A percentile compares a stretch with the other conserved stretches of the same genome.
These are phyloP conservation scores for Mycogone perniciosa DNA, from an alignment of 2,329 filamentous ascomycete genomes.

Conservation along the genomic window DNA sequence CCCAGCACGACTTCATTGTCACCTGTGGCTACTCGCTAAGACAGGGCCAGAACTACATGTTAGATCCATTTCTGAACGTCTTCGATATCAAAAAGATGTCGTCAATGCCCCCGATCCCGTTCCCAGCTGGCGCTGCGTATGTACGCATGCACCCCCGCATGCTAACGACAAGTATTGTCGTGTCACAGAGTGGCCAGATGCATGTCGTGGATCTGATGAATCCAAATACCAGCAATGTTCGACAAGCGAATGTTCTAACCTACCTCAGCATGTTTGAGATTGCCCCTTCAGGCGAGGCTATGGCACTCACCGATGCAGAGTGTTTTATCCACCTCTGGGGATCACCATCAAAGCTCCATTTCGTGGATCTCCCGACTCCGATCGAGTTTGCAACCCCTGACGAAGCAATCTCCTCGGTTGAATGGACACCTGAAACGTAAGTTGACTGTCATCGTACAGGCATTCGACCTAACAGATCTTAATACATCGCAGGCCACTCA, in stretches of 20 bases:
- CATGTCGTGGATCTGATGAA: constrained; percentile 96
- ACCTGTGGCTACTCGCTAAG: constrained; percentile 90
- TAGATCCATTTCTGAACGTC: constrained; percentile 90
- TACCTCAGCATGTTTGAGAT: constrained; percentile 79
- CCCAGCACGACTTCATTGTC: constrained; percentile 87
- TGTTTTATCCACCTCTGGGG: constrained; percentile 83
- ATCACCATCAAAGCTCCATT: constrained; percentile 76
- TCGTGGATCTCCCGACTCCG: constrained; percentile 73
- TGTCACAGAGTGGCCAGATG: constrained; percentile 86
- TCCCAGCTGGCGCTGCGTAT: constrained; percentile 84
- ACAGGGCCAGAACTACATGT: constrained; percentile 65
- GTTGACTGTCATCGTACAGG: constrained; percentile 21
- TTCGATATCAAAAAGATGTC: constrained; percentile 90
- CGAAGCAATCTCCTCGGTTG: constrained; percentile 51
- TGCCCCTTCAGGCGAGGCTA: constrained; percentile 78
- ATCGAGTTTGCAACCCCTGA: constrained; percentile 69
- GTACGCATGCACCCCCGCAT: constrained; percentile 95
- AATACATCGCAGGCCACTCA: constrained; percentile 57
- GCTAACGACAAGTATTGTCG: constrained; percentile 89
- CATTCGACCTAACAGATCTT: background rate
- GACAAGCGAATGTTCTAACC: constrained; percentile 70
- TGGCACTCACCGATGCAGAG: constrained; percentile 74
- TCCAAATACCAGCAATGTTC: constrained; percentile 77
- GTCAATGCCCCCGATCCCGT: constrained; percentile 85
- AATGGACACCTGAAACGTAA: constrained; percentile 66